phyloP scores from a whole-genome alignment of 257 asterid species.

The Solanum paucissectum region DNA sequence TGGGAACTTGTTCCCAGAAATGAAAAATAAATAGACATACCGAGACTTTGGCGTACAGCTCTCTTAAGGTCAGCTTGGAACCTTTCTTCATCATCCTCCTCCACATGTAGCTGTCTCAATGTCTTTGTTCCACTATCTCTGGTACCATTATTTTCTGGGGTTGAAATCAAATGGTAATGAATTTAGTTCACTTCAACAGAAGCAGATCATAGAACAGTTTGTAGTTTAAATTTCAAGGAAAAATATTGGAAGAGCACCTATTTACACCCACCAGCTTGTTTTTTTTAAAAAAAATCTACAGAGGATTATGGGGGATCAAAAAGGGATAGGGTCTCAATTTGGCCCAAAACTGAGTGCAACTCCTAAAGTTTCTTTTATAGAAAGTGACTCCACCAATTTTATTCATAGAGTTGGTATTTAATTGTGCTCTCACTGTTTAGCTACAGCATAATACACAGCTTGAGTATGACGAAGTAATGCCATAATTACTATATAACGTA shows the following conservation, averaged over 20 bases:
- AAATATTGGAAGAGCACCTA: neutral
- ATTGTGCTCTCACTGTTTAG: neutral
- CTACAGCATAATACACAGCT: neutral
- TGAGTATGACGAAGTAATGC: neutral
- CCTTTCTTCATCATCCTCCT: constrained; percentile 90
- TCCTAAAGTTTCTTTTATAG: neutral
- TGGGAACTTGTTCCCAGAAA: neutral
- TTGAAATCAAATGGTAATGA: constrained; percentile 1
- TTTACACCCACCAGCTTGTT: neutral
- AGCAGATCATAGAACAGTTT: neutral
- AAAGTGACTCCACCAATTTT: neutral
- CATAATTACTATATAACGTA: neutral
- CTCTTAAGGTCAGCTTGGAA: constrained; percentile 86
- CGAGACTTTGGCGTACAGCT: constrained; percentile 92
- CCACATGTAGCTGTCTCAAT: constrained; percentile 63
- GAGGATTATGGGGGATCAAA: neutral
- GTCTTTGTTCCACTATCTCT: constrained; percentile 54
- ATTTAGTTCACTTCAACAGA: neutral
- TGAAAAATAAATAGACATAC: constrained; percentile 22
- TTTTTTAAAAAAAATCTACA: neutral
- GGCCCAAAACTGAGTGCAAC: neutral
- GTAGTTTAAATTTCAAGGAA: neutral
- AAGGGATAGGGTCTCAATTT: neutral
- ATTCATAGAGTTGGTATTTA: neutral
- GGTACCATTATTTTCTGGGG: constrained; percentile 3